Evolutionary conservation across 2,329 filamentous ascomycete species (phyloP), one percentile per base, ranked within the genome.

Genomic region (Dactylellina haptotyla): DNA sequence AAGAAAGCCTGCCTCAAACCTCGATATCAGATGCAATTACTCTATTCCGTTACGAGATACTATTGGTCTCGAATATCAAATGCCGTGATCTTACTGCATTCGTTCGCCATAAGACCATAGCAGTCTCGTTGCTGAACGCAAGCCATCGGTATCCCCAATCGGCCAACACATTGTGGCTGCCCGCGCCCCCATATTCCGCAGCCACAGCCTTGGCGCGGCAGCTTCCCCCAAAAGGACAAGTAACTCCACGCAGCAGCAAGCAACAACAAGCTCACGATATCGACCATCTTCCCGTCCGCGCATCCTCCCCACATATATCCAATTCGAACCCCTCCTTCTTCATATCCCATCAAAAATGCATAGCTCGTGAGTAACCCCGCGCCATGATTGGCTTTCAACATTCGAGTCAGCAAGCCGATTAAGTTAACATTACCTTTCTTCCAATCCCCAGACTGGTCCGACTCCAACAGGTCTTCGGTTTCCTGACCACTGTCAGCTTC

Each of bases 401-500:
- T n/a, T n/a, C n/a, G n/a, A n/a, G n/a, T n/a, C n/a, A n/a, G n/a
- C n/a, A n/a, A n/a, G n/a, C n/a, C n/a, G 48, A 48, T 16, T 37
- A 4, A 2, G 39, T 20, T 14, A 2, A 23, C 28, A 53, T 20
- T n/a, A n/a, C 28, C 32, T 39, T 48, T 30, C 48, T 61, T 34
- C 64, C 48, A 37, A 57, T 28, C 1, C 23, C 92, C 80, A 87
- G 90, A 50, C 83, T 96, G 53, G 92, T 91, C 75, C 91, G 95
- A 77, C 82, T 90, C 77, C 95, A 99, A 82, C 94, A 92, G 83
- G 89, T 93, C 81, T 99, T 99, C 81, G 93, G 95, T 82, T 97
- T 96, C 87, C 97, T 98, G 85, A 98, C 95, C 16, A 96, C 93
- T 25, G 93, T 97, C 76, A 90, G 90, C 66, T 95, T 96, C 80